Base-by-base conservation (phyloP, 2,329 filamentous ascomycete species). In the Aspergillus versicolor region DNA sequence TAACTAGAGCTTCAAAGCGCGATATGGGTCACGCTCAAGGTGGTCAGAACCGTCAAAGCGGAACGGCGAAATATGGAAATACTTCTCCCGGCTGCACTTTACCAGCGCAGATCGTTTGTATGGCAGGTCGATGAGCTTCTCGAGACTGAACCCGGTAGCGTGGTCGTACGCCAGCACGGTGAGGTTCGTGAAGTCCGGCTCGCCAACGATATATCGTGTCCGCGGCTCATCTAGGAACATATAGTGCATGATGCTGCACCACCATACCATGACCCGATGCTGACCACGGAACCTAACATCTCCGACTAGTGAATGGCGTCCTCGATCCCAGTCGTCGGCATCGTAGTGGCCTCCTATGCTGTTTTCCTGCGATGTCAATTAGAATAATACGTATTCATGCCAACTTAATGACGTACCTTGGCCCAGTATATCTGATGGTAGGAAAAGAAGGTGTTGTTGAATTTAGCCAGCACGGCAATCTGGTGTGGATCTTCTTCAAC, bases 361-460 rank as follows among this genome's bases (percentile, higher is more conserved):
- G 62, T 86, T 83, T 70, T 86, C 84, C 77, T 81, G 34, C 2
- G 2, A 8, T 22, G n/a, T 12, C 43, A n/a, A 46, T 8, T 6
- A 30, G 21, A 43, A 1, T 13, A n/a, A 12, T 4, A 13, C 2
- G 24, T 4, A 21, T 9, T 5, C 1, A 15, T 19, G 42, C 9
- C 2, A n/a, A 30, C 13, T 8, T n/a, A 5, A 11, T 0, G 9
- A 24, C 72, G 60, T 74, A 83, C 82, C 77, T 85, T 86, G 45
- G 85, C 87, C 88, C 88, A 92, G 73, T 91, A 92, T 4, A 91
- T 79, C 72, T 92, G 89, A 69, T 90, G 91, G 71, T 92, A 92
- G 0, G 88, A 87, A 71, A 92, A 92, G 56, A 79, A 83, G 2
- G 80, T 81, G 37, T 88, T 86, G 56, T 92, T 83, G 70, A 90